A percentile compares a stretch with the other conserved stretches of the same genome.
Conservation (phyloP, 495 filamentous ascomycete genomes). For the Opeltia flavorubescens region DNA sequence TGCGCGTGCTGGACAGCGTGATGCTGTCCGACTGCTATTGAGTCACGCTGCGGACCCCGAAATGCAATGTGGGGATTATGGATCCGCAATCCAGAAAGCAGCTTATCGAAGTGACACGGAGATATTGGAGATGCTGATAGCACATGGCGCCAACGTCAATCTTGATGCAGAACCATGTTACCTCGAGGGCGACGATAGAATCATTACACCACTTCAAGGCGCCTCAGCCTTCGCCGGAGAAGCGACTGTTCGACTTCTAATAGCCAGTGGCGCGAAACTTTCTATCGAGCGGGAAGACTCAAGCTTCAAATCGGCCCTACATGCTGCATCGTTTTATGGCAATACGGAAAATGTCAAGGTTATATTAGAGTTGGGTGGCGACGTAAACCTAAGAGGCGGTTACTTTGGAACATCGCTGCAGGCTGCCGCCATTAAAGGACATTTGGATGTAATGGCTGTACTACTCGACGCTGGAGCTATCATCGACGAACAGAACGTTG, state of each 20-base stretch:
- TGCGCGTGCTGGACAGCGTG: background rate
- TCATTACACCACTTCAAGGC: background rate
- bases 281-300: background rate
- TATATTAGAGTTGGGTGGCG: conserved; percentile 8
- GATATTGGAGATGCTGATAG: conserved; percentile 5
- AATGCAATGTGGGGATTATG: background rate
- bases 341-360: conserved; percentile 5
- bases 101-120: conserved; percentile 1
- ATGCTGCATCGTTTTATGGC: conserved; percentile 2
- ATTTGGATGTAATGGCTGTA: conserved; percentile 5
- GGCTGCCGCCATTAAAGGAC: conserved; percentile 5
- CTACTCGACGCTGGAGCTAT: conserved; percentile 12
- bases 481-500: conserved; percentile 7
- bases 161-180: background rate
- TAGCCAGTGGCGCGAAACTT: background rate
- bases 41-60: background rate
- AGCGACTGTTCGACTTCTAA: background rate
- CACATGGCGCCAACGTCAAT: conserved; percentile 10
- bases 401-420: conserved; percentile 4
- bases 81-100: conserved; percentile 6
- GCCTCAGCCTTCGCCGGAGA: background rate
- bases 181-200: background rate
- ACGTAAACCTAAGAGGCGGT: conserved; percentile 8
- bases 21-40: background rate
- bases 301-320: conserved; percentile 3